A percentile compares a stretch with the other conserved stretches of the same genome.
Evolutionary conservation across 2,329 filamentous ascomycete species (phyloP).

Genomic region (Exophiala mesophila): DNA sequence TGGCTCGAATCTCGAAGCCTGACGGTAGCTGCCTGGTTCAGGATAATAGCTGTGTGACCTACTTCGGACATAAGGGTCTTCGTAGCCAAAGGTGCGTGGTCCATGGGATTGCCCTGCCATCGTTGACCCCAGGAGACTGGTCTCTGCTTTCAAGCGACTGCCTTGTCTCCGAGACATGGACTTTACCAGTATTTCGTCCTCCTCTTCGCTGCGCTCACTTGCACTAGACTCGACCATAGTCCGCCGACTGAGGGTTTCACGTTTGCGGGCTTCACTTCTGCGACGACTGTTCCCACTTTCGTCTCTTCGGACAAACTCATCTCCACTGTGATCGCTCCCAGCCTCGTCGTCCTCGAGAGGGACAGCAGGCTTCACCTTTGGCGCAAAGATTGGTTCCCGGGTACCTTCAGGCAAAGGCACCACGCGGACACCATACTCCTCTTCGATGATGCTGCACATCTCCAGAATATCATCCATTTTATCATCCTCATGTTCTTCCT

Average conservation of each 20-base stretch:
- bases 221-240: background rate
- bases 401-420: background rate
- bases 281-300: too few relatives aligned
- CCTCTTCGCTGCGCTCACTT: background rate
- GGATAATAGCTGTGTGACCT: background rate
- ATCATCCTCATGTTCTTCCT: conserved; percentile 4
- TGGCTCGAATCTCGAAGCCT: background rate
- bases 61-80: background rate
- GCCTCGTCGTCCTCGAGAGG: background rate
- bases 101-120: background rate
- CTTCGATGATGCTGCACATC: background rate
- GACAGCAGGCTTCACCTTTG: background rate
- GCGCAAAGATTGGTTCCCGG: background rate
- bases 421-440: conserved; percentile 3
- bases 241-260: background rate
- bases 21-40: background rate
- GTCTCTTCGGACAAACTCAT: background rate
- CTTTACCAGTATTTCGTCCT: background rate
- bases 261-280: background rate
- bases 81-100: background rate
- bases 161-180: background rate
- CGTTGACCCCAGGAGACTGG: background rate
- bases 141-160: background rate
- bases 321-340: background rate
- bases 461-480: conserved; percentile 1